Evolutionary conservation across 2,329 filamentous ascomycete species (phyloP).

Genomic region (Penicillium oxalicum): DNA sequence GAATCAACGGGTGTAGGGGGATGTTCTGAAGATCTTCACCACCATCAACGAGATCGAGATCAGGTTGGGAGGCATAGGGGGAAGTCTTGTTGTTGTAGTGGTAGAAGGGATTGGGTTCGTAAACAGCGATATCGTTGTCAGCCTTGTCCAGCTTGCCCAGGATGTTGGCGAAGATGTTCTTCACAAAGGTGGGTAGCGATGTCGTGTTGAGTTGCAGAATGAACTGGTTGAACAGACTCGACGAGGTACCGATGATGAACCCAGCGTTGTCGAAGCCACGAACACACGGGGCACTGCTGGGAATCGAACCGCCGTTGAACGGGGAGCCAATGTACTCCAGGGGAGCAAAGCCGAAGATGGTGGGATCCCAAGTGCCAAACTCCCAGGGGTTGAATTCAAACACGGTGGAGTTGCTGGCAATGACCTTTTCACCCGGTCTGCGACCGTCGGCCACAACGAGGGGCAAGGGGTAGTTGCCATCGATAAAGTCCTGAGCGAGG

Average conservation of each 20-base stretch:
- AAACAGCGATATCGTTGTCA: conserved; percentile 68
- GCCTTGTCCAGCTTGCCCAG: conserved; percentile 51
- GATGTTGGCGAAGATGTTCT: conserved; percentile 47
- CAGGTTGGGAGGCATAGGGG: conserved; percentile 46
- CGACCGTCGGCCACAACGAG: conserved; percentile 66
- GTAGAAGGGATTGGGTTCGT: conserved; percentile 70
- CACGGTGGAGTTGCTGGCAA: conserved; percentile 67
- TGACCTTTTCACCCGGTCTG: conserved; percentile 53
- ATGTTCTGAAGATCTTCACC: conserved; percentile 75
- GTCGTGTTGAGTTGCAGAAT: conserved; percentile 58
- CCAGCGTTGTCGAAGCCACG: conserved; percentile 76
- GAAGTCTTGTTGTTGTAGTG: conserved; percentile 57
- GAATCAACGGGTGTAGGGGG: conserved; percentile 69
- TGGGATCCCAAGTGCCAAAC: conserved; percentile 70
- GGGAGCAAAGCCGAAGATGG: conserved; percentile 64
- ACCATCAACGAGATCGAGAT: conserved; percentile 70
- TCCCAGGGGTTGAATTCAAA: conserved; percentile 77
- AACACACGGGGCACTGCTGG: conserved; percentile 56
- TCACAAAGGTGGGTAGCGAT: conserved; percentile 47
- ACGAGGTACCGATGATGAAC: conserved; percentile 80
- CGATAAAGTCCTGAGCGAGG: conserved; percentile 54
- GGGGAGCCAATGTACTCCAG: conserved; percentile 66
- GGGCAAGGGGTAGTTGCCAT: conserved; percentile 63
- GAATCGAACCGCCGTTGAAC: conserved; percentile 58
- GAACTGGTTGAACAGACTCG: conserved; percentile 75